Base-by-base conservation (phyloP, 1,139 yeast genomes). In the Taphrina flavorubra region DNA sequence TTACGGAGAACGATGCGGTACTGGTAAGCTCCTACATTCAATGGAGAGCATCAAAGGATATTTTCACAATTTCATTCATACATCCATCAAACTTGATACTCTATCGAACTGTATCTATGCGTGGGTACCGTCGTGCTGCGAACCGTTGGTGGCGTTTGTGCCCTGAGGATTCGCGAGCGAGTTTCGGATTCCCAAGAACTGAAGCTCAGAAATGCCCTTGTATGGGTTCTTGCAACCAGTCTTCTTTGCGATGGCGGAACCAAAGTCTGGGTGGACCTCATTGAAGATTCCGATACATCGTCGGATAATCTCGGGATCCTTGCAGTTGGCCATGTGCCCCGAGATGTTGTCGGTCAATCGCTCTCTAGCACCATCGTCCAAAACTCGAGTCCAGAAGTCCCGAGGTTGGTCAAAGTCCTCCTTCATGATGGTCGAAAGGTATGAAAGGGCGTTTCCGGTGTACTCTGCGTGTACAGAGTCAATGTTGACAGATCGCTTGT, bases 361-460 rank as follows among this genome's bases (percentile, higher is more conserved):
- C 76, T 84, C 86, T 80, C 90, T 97, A 80, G 90, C 96, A 74
- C 90, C 89, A 37, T 81, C 87, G 71, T 89, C 90, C 78, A 90
- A 84, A 61, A 89, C 94, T 11, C 57, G 51, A 71, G 87, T 82
- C 87, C 89, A 92, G 77, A 83, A 79, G 74, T 78, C 82, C 79
- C 88, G 83, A 75, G 97, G 84, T 80, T 88, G 90, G 76, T 83
- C 82, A 75, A 78, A 87, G 78, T 91, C 97, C 69, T 81, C 82
- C 69, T 84, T 88, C 16, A 72, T 69, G 58, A 73, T 70, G 70
- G 87, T 88, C 58, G 84, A 84, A 46, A 75, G 68, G 87, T 86
- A 89, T 74, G 91, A 90, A 73, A 87, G 82, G 69, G 96, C 97
- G 72, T 95, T 87, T 71, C 97, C 97, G 70, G 83, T 81, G 92